Base-by-base conservation (phyloP, 1,284 basidiomycete species). In the Trichosporon faecale region DNA sequence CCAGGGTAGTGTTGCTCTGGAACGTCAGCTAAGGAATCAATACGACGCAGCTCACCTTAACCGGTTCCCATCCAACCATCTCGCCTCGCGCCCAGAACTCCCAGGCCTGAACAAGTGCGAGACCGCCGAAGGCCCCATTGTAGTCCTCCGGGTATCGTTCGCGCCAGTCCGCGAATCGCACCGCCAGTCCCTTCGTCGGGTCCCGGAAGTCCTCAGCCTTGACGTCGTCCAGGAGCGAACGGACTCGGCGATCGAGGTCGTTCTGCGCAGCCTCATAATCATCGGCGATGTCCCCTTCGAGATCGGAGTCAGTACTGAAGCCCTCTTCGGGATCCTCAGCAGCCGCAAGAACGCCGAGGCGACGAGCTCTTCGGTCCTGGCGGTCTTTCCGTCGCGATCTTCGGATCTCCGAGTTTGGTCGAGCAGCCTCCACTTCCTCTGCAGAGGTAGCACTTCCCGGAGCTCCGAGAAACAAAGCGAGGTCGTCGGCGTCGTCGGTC, bases 41-140 rank as follows among this genome's bases (percentile, higher is more conserved):
- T 23, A 14, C 52, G 3, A 18, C 23, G 14, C 3, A 8, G 14
- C 88, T 75, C 77, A 92, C 93, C 84, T 91, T 88, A 33, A 95
- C 86, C 52, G 92, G 92, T 79, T 94, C 90, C 94, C 95, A 97
- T 2, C 90, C 90, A 3, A 92, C 84, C 79, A 91, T 87, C 83
- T 98, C 95, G 65, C 94, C 85, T 66, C 94, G 86, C 23, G 89
- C 89, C 94, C 94, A 98, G 81, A 96, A 97, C 83, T 97, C 95
- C 95, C 95, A 98, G 46, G 92, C 93, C 70, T 91, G 91, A 0
- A 96, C 90, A 68, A 96, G 87, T 0, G 91, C 93, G 61, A 97
- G 85, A 2, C 93, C 93, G 64, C 94, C 95, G 88, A 92, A 98
- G 3, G 95, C 95, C 64, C 91, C 90, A 2, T 87, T 85, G 83